Conservation (phyloP, 1,139 yeast species). For the Pichia sp. region DNA sequence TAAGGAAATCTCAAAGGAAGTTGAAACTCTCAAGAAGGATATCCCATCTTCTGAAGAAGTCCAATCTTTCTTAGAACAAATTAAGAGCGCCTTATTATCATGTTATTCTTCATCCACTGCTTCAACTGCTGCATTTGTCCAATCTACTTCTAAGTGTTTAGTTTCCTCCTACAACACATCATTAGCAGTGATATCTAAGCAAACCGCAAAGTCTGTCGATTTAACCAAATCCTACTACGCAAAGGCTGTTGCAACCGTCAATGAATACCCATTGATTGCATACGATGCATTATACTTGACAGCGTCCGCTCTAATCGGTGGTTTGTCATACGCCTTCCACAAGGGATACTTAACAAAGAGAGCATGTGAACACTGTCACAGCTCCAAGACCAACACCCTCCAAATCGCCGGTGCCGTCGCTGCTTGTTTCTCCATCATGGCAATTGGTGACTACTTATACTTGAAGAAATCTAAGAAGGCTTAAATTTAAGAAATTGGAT, state of each 20-base stretch:
- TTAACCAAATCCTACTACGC: slow-evolving; percentile 3
- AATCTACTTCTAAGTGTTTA: slow-evolving; percentile 1
- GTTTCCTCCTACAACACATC: background rate
- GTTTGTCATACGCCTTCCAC: slow-evolving; percentile 12
- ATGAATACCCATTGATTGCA: slow-evolving; percentile 11
- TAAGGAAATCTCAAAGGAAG: background rate
- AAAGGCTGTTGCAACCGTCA: background rate
- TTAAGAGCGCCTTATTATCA: background rate
- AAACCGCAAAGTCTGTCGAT: slow-evolving; percentile 5
- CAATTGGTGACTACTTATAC: slow-evolving; percentile 18
- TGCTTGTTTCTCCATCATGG: slow-evolving; percentile 11
- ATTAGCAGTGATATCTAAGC: background rate
- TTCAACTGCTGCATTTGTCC: background rate
- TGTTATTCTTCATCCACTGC: background rate
- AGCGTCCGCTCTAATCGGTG: slow-evolving; percentile 4
- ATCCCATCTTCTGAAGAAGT: slow-evolving; percentile 3
- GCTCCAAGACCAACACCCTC: background rate
- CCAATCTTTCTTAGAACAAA: slow-evolving; percentile 3
- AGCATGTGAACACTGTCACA: slow-evolving; percentile 9
- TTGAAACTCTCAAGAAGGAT: background rate
- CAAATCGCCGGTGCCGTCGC: slow-evolving; percentile 13
- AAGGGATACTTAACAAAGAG: slow-evolving; percentile 6
- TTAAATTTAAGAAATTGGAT: background rate
- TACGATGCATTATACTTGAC: slow-evolving; percentile 15
- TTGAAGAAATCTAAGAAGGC: slow-evolving; percentile 13